Base-by-base conservation (phyloP, 139 green algal genomes). In the Deuterostichococcus epilithicus region DNA sequence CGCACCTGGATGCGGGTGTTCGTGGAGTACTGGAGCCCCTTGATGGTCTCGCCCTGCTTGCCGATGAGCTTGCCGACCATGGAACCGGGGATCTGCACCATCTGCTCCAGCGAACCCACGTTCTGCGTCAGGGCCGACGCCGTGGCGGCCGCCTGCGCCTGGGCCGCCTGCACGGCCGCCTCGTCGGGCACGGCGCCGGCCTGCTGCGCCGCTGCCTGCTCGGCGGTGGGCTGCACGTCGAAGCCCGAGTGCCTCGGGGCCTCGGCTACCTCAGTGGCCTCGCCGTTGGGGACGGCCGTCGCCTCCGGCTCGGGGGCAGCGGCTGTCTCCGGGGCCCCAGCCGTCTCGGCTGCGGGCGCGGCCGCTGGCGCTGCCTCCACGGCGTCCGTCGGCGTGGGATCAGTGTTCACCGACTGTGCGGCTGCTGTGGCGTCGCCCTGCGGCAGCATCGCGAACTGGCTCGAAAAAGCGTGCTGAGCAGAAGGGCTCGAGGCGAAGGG, bases 51-150 rank as follows among this genome's bases (percentile, higher is more conserved):
- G 10, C 94, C 94, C 1, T 81, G 84, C 47, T 90, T 91, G 58
- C 94, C 94, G 68, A 98, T 98, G 33, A 98, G 78, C 74, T 92
- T 91, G 37, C 92, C 92, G 25, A 97, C 90, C 69, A 92, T 71
- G 26, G 23, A 59, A 35, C 73, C 68, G 5, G 88, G 86, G 70
- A 79, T 66, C 52, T 35, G 36, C 69, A 74, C 6, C 15, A 35
- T 36, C 69, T 52, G 35, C 37, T 63, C 52, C 20, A 63, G 20
- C 18, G 52, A 13, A n/a, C 52, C 52, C 3, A 20, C 52, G 18
- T 28, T 63, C 52, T 63, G 52, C 10, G 52, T 63, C 8, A 63
- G 20, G 18, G 52, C 52, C 10, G 52, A 25, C 3, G 52, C 52
- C 8, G 52, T 63, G 52, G 20, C 52, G 52, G 52, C 52, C 10